Evolutionary conservation across 768 basidiomycete genomes (phyloP).

Genomic region (Hydnum rufescens): DNA sequence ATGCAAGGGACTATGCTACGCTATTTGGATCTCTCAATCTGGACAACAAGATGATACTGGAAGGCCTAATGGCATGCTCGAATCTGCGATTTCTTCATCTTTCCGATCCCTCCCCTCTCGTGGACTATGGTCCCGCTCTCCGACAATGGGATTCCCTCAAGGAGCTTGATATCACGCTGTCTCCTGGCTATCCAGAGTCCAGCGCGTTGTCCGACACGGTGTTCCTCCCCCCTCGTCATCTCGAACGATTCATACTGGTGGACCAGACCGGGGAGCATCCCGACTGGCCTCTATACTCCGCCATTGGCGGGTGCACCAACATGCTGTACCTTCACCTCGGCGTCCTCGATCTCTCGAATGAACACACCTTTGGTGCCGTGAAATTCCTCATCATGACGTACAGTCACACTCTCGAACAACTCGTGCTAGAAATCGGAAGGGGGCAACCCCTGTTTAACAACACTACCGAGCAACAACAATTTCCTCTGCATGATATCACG

Average conservation of each 20-base stretch:
- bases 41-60: slow-evolving; percentile 8
- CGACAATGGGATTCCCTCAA: slow-evolving; percentile 8
- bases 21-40: slow-evolving; percentile 8
- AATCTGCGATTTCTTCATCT: slow-evolving; percentile 10
- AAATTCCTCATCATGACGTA: slow-evolving; percentile 10
- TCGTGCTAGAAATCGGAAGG: background rate
- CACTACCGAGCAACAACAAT: too few species aligned
- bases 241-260: slow-evolving; percentile 8
- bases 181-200: slow-evolving; percentile 6
- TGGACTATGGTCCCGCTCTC: slow-evolving; percentile 10
- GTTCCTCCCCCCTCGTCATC: slow-evolving; percentile 10
- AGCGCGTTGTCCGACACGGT: slow-evolving; percentile 6
- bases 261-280: background rate
- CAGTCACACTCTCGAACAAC: slow-evolving; percentile 8
- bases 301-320: slow-evolving; percentile 10
- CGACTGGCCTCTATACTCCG: slow-evolving; percentile 11
- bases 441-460: background rate
- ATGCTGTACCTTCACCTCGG: slow-evolving; percentile 11
- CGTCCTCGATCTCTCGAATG: background rate
- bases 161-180: slow-evolving; percentile 4
- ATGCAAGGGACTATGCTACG: slow-evolving; percentile 1
- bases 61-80: slow-evolving; percentile 5
- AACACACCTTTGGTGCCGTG: slow-evolving; percentile 7
- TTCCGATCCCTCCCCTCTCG: slow-evolving; percentile 11
- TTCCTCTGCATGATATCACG: too few species aligned